Conservation (phyloP, 2,329 filamentous ascomycete genomes). For the Ilyonectria sp. region DNA sequence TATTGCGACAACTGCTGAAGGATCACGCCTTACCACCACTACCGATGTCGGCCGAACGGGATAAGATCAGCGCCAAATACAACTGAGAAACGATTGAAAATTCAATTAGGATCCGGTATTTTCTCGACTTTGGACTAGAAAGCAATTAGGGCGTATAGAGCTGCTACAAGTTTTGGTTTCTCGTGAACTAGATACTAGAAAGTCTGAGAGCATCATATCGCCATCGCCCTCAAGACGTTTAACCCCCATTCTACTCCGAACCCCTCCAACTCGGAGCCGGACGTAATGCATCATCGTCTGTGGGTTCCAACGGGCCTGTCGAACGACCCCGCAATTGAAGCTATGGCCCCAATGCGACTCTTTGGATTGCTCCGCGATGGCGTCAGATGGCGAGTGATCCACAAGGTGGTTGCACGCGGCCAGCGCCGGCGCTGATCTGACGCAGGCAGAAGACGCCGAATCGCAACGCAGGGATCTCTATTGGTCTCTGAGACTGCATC, state of each 20-base stretch:
- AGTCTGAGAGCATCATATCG: too few relatives aligned
- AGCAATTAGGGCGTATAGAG: background rate
- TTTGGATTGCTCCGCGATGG: conserved; percentile 33
- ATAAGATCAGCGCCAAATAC: conserved; percentile 6
- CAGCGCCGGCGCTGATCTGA: conserved; percentile 34
- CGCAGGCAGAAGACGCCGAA: conserved; percentile 15
- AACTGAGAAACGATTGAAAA: conserved; percentile 3
- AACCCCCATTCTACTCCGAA: background rate
- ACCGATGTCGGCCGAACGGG: conserved; percentile 43
- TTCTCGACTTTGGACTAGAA: background rate
- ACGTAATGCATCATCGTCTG: background rate
- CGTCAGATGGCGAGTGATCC: conserved; percentile 38
- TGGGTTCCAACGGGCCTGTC: conserved; percentile 1
- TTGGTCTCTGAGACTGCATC: background rate
- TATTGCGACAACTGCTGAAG: conserved; percentile 44
- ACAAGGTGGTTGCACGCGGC: conserved; percentile 33
- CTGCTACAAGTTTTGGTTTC: background rate
- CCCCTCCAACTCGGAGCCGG: conserved; percentile 3
- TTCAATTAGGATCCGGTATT: background rate
- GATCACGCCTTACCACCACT: conserved; percentile 45
- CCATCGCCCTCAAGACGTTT: background rate
- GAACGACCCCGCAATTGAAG: conserved; percentile 24
- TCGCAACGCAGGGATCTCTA: background rate
- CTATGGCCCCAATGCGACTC: conserved; percentile 5
- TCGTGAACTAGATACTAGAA: background rate